These are phyloP conservation scores for Acer campestre DNA, from an alignment of 345 rosid species.

Conservation along the genomic window DNA sequence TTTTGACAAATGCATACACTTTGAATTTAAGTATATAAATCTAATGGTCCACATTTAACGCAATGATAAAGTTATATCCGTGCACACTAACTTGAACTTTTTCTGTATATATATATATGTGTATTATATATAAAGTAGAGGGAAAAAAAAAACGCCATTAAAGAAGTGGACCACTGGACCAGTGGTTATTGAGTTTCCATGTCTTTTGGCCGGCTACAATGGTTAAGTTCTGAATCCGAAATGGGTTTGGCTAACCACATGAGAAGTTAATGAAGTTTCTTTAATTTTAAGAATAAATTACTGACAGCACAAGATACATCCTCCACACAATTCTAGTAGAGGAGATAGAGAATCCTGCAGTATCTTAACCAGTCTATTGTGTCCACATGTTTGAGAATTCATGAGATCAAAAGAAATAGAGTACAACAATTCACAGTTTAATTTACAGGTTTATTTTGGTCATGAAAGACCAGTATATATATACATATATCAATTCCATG, in stretches of 20 bases:
- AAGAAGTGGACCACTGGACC: not conserved
- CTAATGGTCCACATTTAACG: no score
- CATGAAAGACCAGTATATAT: not conserved
- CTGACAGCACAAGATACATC: not conserved
- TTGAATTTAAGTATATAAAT: no score
- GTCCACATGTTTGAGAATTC: constrained; percentile 19
- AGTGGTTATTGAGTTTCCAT: not conserved
- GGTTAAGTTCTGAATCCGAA: not conserved
- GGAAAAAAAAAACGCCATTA: not conserved
- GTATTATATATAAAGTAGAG: no score
- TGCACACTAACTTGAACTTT: no score
- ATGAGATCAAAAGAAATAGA: not conserved
- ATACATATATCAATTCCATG: no score
- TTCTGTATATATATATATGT: no score
- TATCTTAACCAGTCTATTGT: not conserved
- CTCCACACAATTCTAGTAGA: constrained; percentile 14
- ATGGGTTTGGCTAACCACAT: not conserved
- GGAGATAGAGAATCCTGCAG: not conserved
- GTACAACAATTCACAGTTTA: not conserved
- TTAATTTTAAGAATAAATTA: not conserved
- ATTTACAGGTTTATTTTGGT: not conserved
- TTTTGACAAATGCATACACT: no score
- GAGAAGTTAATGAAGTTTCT: not conserved
- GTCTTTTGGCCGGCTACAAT: not conserved
- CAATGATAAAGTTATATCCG: no score